Conservation (phyloP, 345 rosid genomes). For the Rhodamnia argentea region DNA sequence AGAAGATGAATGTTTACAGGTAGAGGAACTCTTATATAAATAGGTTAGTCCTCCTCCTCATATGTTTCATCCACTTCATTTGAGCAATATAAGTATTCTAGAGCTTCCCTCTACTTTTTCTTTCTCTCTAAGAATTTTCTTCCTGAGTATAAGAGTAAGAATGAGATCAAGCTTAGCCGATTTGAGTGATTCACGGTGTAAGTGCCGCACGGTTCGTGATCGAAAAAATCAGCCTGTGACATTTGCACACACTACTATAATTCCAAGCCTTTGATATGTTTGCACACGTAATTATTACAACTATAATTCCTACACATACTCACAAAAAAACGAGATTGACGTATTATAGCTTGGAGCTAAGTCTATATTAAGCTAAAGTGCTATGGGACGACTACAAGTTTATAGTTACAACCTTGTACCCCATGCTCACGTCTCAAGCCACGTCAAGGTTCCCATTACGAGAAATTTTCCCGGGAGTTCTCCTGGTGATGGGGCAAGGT, state of each 20-base stretch:
- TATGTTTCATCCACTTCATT: no score
- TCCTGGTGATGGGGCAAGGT: slow-evolving; percentile 60
- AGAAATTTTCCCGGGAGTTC: slow-evolving; percentile 59
- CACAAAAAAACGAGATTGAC: neutral
- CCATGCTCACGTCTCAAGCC: slow-evolving; percentile 48
- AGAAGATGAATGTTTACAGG: no score
- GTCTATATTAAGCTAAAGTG: neutral
- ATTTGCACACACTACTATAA: neutral
- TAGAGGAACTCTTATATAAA: no score
- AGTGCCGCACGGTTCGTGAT: no score
- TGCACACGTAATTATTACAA: neutral
- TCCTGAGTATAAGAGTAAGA: no score
- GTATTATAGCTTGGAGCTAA: neutral
- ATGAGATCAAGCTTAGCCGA: no score
- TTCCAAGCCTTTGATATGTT: neutral
- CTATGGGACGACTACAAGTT: neutral
- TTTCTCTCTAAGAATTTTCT: no score
- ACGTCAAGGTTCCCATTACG: slow-evolving; percentile 64
- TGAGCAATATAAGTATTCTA: no score
- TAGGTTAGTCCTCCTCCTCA: no score
- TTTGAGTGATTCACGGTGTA: no score
- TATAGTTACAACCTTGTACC: neutral
- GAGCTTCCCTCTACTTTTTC: no score
- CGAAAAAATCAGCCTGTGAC: no score
- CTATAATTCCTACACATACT: neutral